Evolutionary conservation across 495 filamentous ascomycete species (phyloP), one percentile per base, ranked within the genome.

Genomic region (Lasiosphaeriaceae sp.): DNA sequence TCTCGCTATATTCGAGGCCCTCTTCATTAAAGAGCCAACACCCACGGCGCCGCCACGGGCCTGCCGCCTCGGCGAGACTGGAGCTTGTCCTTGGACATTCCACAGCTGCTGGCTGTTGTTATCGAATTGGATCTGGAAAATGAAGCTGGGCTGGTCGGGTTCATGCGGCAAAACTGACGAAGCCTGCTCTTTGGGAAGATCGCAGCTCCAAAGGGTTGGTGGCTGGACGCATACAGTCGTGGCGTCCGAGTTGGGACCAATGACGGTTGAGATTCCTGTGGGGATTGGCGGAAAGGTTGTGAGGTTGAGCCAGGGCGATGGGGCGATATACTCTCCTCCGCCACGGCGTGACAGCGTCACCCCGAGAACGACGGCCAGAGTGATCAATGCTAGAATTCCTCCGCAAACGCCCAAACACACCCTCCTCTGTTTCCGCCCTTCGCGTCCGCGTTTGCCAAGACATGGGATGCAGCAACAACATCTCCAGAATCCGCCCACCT

Each of bases 251-350:
- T 86, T 79, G 2, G 90, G 80, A 2, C 83, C 84, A 2, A 85
- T 79, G 24, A 96, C 79, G 0, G 91, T 95, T 26, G 85, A 77
- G 52, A 95, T 77, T 1, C 92, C 92, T 0, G 88, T 92, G 9
- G 88, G 89, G 55, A 96, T 90, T 0, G 92, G 87, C 34, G 92
- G 92, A 59, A 88, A 96, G 23, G 84, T 84, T 1, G 92, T 95
- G 23, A 96, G 68, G 63, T 95, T 96, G 31, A 95, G 77, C 83
- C 88, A 96, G 44, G 67, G 67, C 1, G 71, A 74, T 14, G 61
- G 64, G 24, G 57, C 11, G 62, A 60, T 11, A 63, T 80, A 21
- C 59, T 62, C 58, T 68, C 66, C 16, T 64, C 70, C 53, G 14
- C 24, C 65, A 23, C 77, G 79, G n/a, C 72, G 76, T 19, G 80